Evolutionary conservation across 2,329 filamentous ascomycete genomes (phyloP), one percentile per base, ranked within the genome.

Genomic region (Geoglossum cookeanum): DNA sequence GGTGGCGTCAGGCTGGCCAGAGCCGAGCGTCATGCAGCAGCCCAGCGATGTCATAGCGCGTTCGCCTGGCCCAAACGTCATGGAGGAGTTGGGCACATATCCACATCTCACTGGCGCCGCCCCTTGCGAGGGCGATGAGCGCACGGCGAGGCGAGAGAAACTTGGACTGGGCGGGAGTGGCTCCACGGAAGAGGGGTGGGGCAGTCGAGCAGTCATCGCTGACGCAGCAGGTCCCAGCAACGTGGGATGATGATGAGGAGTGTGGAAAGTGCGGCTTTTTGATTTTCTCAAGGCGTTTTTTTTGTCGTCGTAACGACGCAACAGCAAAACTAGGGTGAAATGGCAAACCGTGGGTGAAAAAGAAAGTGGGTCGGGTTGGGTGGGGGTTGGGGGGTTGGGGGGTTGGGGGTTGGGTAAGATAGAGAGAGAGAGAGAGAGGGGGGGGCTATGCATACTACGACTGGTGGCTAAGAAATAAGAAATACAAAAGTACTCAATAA

Each of bases 21-120:
- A 52, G 29, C 27, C 48, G 48, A 52, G 48, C 48, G 48, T 52
- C 48, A 52, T 52, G 48, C 48, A 52, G 48, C 48, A 52, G 48
- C 48, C 48, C 27, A 52, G 32, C 48, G 48, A 52, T 52, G 48
- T 52, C 48, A 52, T 52, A 9, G 48, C 48, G 48, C 48, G 7
- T 52, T 52, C 27, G 48, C 48, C 27, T 52, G 48, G 32, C 48
- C 33, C 8, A 52, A 52, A 52, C 48, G 48, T 52, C 48, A 52
- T 52, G 17, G 11, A 7, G 17, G 11, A 7, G 6, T 6, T 37
- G 33, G 3, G 6, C 11, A 37, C 9, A 42, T 11, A 15, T 4
- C 4, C 8, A 15, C 39, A 42, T 15, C 11, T 42, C 39, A 15
- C 39, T 42, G 8, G 11, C 9, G 22, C 7, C 4, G 39, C 39